Conservation (phyloP, 2,329 filamentous ascomycete species). For the Ophiostoma ulmi region DNA sequence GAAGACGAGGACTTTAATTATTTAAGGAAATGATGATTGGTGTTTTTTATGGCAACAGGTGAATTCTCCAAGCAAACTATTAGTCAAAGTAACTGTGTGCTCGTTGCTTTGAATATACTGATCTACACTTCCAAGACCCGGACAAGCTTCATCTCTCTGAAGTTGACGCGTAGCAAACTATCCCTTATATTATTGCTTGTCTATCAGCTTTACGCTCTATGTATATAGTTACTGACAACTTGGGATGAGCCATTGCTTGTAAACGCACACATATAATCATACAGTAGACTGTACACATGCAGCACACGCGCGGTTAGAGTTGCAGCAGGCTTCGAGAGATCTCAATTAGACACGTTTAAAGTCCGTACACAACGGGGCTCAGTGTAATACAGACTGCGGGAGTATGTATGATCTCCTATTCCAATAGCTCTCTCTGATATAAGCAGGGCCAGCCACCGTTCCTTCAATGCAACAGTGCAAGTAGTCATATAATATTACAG, state of each 20-base stretch:
- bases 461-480: background rate
- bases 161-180: background rate
- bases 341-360: background rate
- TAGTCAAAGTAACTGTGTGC: background rate
- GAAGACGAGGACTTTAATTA: no score
- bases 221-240: background rate
- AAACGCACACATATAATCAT: background rate
- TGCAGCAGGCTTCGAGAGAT: background rate
- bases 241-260: background rate
- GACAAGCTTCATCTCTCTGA: background rate
- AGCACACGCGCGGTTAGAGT: background rate
- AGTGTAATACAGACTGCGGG: background rate
- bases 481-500: background rate
- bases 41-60: background rate
- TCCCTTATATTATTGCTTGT: background rate
- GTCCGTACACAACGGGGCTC: background rate
- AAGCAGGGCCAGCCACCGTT: background rate
- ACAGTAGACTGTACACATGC: background rate
- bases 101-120: background rate
- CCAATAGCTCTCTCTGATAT: background rate
- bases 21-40: no score
- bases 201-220: background rate
- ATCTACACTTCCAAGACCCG: background rate
- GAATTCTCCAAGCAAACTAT: no score
- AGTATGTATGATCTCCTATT: background rate